Percentiles rank a stretch among this genome's conserved stretches.
These are phyloP conservation scores for Oryza glaberrima DNA, from an alignment of 176 grass and related monocot genomes.

Conservation along the genomic window DNA sequence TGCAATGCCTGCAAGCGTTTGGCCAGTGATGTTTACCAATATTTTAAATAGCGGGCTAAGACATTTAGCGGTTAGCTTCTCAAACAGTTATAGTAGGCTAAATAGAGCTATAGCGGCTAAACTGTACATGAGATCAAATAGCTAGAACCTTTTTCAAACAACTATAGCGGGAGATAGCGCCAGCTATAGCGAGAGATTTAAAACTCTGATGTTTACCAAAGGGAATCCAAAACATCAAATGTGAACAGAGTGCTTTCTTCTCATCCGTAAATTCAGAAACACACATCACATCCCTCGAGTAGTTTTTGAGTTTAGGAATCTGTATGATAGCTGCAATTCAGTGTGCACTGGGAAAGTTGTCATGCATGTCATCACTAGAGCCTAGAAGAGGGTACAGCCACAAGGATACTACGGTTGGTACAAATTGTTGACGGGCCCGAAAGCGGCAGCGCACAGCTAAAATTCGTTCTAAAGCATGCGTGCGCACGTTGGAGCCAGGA, in stretches of 20 bases:
- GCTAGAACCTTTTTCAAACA: no score
- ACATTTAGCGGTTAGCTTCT: no score
- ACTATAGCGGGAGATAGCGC: no score
- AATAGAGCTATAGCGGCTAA: no score
- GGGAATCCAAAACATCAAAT: background rate
- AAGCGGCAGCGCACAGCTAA: background rate
- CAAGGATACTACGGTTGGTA: background rate
- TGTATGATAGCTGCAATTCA: background rate
- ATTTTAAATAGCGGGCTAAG: no score
- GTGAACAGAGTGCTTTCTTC: conserved; percentile 1
- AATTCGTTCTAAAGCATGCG: background rate
- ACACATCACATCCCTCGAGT: background rate
- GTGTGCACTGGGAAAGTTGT: background rate
- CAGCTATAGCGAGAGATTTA: no score
- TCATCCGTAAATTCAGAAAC: background rate
- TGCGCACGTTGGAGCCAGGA: background rate
- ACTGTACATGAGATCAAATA: no score
- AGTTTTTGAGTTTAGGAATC: background rate
- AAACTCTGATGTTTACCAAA: background rate
- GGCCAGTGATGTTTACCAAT: background rate
- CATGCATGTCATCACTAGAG: background rate
- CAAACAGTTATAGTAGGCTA: no score
- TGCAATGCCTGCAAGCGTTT: background rate
- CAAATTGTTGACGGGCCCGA: background rate
- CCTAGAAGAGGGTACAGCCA: background rate